Base-by-base conservation (phyloP, 768 basidiomycete genomes). In the Pholiota molesta region DNA sequence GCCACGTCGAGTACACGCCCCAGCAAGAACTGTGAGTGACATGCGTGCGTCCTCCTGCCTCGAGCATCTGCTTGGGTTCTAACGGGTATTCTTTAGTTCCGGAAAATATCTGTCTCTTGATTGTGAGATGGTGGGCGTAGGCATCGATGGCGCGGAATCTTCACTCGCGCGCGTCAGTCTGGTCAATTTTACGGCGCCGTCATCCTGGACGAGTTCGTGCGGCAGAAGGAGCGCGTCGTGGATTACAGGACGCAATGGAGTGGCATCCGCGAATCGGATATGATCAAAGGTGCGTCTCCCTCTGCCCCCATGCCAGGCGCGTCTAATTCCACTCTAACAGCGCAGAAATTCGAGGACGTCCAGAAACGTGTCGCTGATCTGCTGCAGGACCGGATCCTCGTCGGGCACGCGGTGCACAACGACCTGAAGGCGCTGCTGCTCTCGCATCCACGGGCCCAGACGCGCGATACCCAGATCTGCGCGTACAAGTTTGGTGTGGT, bases 71-170 rank as follows among this genome's bases (percentile, higher is more conserved):
- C 10, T 10, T 21, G 21, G 45, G 16, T 29, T 33, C 31, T 31
- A 21, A 33, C 45, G 17, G 16, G 16, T 44, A 8, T 13, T 19
- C n/a, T 49, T 10, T 31, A 69, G 88, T 52, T 85, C 86, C 4
- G 90, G 90, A 52, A 89, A 84, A 69, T 91, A 91, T 64, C 77
- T 97, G 45, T 87, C 94, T 0, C 78, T 99, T 29, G 97, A 99
- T 74, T 99, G 97, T 68, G 97, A 99, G 75, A 97, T 99, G 95
- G 96, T 99, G 11, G 95, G 95, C 5, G 84, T 97, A n/a, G 95
- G 95, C 0, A 81, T 86, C n/a, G 82, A 88, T 26, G 94, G 93
- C 21, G 75, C 74, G 2, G 94, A 97, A 71, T 94, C 92, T 0
- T 89, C 90, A 0, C 82, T 97, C 14, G 96, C 95, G 1, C 88